Percentiles rank a stretch among this genome's conserved stretches.
Conservation (phyloP, 208 protist genomes). For the Leishmania aethiopica region DNA sequence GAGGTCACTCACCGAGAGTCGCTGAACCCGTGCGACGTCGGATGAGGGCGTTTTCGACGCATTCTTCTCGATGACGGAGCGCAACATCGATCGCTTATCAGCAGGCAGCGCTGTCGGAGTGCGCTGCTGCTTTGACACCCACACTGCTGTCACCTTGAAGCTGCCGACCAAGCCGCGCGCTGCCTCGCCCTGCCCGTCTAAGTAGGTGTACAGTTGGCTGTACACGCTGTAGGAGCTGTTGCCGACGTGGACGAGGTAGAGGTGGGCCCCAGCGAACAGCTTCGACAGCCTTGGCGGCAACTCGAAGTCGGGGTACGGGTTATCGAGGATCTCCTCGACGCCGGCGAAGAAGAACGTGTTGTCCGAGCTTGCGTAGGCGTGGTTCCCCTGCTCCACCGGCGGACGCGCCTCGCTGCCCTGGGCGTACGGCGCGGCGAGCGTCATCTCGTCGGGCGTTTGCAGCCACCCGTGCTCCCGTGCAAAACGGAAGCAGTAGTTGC, state of each 20-base stretch:
- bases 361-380: slow-evolving; percentile 22
- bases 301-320: slow-evolving; percentile 31
- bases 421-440: slow-evolving; percentile 17
- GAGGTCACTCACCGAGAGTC: slow-evolving; percentile 8
- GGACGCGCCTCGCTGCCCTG: background rate
- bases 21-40: slow-evolving; percentile 9
- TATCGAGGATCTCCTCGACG: slow-evolving; percentile 42
- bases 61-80: slow-evolving; percentile 1
- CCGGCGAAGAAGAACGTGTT: slow-evolving; percentile 71
- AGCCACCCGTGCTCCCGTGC: slow-evolving; percentile 71
- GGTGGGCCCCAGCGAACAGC: slow-evolving; percentile 36
- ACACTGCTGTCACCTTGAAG: slow-evolving; percentile 62
- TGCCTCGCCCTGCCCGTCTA: slow-evolving; percentile 32
- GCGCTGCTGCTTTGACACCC: slow-evolving; percentile 50
- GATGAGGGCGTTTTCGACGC: background rate
- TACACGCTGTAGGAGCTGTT: slow-evolving; percentile 60
- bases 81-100: slow-evolving; percentile 13
- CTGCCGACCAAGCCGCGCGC: slow-evolving; percentile 38
- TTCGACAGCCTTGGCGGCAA: slow-evolving; percentile 40
- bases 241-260: slow-evolving; percentile 52
- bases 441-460: slow-evolving; percentile 34
- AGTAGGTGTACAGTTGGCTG: slow-evolving; percentile 47
- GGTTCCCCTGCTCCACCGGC: slow-evolving; percentile 22
- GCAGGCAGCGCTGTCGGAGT: slow-evolving; percentile 26
- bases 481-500: slow-evolving; percentile 58